Percentiles rank a stretch among this genome's conserved stretches.
These are phyloP conservation scores for Escovopsis sp. DNA, from an alignment of 2,329 filamentous ascomycete genomes.

Conservation along the genomic window DNA sequence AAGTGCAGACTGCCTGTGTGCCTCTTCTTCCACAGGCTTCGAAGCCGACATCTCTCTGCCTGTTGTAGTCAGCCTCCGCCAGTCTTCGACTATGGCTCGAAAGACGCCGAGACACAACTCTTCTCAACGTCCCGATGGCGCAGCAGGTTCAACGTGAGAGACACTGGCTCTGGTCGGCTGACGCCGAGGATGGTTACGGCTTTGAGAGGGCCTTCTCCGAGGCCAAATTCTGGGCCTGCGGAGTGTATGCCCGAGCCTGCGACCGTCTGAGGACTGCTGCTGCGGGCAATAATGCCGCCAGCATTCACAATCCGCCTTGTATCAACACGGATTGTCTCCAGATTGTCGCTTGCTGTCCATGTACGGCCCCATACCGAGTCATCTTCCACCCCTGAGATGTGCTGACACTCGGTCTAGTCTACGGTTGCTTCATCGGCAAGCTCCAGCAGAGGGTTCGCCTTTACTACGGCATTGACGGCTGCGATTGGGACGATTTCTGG, in stretches of 20 bases:
- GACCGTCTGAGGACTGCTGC: slow-evolving; percentile 12
- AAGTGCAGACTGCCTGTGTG: neutral
- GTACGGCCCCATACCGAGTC: slow-evolving; percentile 8
- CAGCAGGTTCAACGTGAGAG: slow-evolving; percentile 6
- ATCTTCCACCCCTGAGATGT: neutral
- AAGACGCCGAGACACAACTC: slow-evolving; percentile 10
- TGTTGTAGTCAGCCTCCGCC: too few relatives aligned
- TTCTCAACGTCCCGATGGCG: slow-evolving; percentile 9
- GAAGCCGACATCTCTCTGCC: neutral
- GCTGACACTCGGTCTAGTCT: slow-evolving; percentile 13
- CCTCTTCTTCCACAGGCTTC: neutral
- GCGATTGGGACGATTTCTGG: slow-evolving; percentile 9
- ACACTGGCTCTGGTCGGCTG: slow-evolving; percentile 9
- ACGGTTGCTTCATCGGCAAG: slow-evolving; percentile 13
- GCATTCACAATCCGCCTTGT: slow-evolving; percentile 6
- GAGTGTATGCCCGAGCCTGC: slow-evolving; percentile 14
- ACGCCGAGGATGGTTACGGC: neutral
- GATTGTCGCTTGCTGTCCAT: slow-evolving; percentile 13
- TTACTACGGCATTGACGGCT: slow-evolving; percentile 19
- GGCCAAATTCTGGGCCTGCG: slow-evolving; percentile 12
- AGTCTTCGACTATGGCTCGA: slow-evolving; percentile 11
- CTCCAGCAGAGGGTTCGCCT: slow-evolving; percentile 18
- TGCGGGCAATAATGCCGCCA: slow-evolving; percentile 8
- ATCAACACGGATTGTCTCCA: slow-evolving; percentile 12
- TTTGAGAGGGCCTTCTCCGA: slow-evolving; percentile 5